Evolutionary conservation across 176 grass and related monocot species (phyloP), one percentile per base, ranked within the genome.

Genomic region (Thalia dealbata): DNA sequence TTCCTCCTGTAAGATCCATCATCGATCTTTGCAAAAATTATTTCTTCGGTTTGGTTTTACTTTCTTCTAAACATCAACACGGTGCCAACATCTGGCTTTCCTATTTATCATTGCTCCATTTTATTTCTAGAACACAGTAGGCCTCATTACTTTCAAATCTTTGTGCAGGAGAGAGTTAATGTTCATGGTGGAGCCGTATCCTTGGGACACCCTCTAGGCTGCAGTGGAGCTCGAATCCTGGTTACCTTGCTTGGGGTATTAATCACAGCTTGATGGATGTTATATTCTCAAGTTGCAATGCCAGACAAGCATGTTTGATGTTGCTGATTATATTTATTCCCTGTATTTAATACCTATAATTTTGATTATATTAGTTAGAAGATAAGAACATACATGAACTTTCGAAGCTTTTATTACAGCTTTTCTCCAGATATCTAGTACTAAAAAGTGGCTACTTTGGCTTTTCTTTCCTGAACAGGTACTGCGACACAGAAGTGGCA

Each of bases 161-260:
- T 44, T 44, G 38, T 63, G 35, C 65, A 68, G 65, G 93, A 72
- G 71, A 97, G 86, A 77, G 81, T 92, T 30, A 97, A 97, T 78
- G 70, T 82, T 63, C 92, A 79, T 78, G 93, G 93, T n/a, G 93
- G 93, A 0, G 93, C 87, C 78, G 89, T 97, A 81, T 97, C 89
- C 75, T 84, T 97, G 48, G 93, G 93, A 19, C 93, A 97, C 82
- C 89, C 93, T 73, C 66, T 97, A 6, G 89, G 93, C 70, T 97
- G 93, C 79, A 97, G 89, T 44, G 93, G 93, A 71, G 87, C 93
- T 52, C 83, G 93, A 48, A 96, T 96, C 35, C 74, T 92, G 74
- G 86, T 92, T 85, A 90, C 93, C 66, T 78, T 97, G 55, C 79
- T 97, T 28, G 93, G 93, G 87, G 93, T 97, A 92, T 88, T 75